These are phyloP conservation scores for Podosphaera aphanis DNA, from an alignment of 2,329 filamentous ascomycete genomes.

Conservation along the genomic window DNA sequence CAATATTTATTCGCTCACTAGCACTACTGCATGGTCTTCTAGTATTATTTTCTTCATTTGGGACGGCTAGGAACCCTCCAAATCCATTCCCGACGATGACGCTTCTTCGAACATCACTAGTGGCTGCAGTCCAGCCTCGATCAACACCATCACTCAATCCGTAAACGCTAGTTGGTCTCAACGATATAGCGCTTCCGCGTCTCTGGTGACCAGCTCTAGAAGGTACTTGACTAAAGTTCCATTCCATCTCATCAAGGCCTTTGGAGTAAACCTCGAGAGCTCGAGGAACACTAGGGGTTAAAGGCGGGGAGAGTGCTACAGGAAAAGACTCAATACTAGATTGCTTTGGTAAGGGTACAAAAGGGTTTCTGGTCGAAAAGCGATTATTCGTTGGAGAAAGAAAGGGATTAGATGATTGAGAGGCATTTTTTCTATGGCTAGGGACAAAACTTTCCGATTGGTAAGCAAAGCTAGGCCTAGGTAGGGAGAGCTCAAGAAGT, in stretches of 20 bases:
- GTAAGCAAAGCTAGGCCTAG: conserved; percentile 26
- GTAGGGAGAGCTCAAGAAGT: conserved; percentile 44
- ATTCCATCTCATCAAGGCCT: conserved; percentile 41
- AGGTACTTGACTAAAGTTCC: conserved; percentile 39
- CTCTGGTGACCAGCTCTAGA: conserved; percentile 19
- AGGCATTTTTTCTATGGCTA: conserved; percentile 1
- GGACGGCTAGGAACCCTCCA: conserved; percentile 42
- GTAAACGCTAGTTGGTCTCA: conserved; percentile 22
- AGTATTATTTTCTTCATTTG: conserved; percentile 20
- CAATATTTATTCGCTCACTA: conserved; percentile 7
- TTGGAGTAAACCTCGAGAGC: conserved; percentile 41
- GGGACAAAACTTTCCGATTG: conserved; percentile 15
- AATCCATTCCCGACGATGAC: conserved; percentile 45
- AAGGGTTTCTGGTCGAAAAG: conserved; percentile 17
- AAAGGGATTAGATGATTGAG: conserved; percentile 6
- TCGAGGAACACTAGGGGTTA: conserved; percentile 24
- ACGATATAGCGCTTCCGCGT: conserved; percentile 14
- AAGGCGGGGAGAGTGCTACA: not conserved
- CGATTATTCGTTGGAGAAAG: conserved; percentile 6
- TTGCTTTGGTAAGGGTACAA: conserved; percentile 7
- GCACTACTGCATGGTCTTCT: conserved; percentile 11
- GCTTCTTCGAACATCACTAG: conserved; percentile 32
- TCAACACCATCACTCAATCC: conserved; percentile 22
- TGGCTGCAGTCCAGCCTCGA: conserved; percentile 16
- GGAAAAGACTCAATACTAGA: not conserved